A percentile compares a stretch with the other conserved stretches of the same genome.
These are phyloP conservation scores for Zymoseptoria ardabiliae DNA, from an alignment of 2,329 filamentous ascomycete species.

Conservation along the genomic window DNA sequence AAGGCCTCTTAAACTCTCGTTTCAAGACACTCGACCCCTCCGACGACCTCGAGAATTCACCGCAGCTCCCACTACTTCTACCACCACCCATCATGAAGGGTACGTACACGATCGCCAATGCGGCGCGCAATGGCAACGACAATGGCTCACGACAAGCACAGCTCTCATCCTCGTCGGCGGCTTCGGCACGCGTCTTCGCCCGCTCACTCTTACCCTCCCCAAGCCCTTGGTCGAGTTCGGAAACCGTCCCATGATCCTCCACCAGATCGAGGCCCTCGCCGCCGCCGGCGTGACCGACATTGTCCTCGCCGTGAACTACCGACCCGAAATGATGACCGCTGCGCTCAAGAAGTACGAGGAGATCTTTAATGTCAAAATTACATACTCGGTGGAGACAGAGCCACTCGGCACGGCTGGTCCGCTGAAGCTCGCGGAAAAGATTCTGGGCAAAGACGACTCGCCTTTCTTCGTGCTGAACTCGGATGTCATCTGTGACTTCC, in stretches of 20 bases:
- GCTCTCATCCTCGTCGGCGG: slow-evolving; percentile 98
- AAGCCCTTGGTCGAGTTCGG: slow-evolving; percentile 97
- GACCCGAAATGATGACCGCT: slow-evolving; percentile 94
- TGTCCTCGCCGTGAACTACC: slow-evolving; percentile 96
- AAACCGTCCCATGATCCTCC: slow-evolving; percentile 98
- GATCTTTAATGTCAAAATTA: slow-evolving; percentile 88
- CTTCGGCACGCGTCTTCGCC: slow-evolving; percentile 94
- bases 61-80: slow-evolving; percentile 6
- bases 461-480: slow-evolving; percentile 99
- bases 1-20: slow-evolving; percentile 16
- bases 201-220: slow-evolving; percentile 90
- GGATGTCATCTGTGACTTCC: slow-evolving; percentile 96
- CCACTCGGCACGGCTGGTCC: slow-evolving; percentile 92
- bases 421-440: slow-evolving; percentile 87
- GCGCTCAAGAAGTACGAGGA: slow-evolving; percentile 91
- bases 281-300: slow-evolving; percentile 94
- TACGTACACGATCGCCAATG: slow-evolving; percentile 2
- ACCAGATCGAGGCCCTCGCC: slow-evolving; percentile 93
- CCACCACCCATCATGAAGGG: slow-evolving; percentile 19
- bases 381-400: slow-evolving; percentile 94
- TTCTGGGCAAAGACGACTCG: slow-evolving; percentile 83
- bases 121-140: slow-evolving; percentile 1
- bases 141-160: slow-evolving; percentile 35
- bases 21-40: slow-evolving; percentile 1
- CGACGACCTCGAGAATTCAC: slow-evolving; percentile 1